Evolutionary conservation across 768 basidiomycete species (phyloP).

Genomic region (Collybia mongolica): DNA sequence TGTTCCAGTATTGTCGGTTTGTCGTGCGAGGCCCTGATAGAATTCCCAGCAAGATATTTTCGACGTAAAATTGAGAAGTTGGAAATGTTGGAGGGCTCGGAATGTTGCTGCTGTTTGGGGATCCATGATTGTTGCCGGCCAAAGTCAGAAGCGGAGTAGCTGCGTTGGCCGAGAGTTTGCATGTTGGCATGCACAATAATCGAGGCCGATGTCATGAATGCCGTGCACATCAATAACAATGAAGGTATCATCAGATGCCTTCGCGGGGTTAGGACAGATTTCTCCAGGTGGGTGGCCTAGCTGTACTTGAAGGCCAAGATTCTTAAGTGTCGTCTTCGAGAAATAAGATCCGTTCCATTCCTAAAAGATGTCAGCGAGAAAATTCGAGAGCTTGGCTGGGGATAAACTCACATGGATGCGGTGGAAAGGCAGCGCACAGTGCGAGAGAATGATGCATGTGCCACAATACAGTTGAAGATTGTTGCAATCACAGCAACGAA

Average conservation of each 20-base stretch:
- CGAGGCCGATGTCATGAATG: conserved; percentile 24
- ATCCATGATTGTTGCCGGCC: conserved; percentile 25
- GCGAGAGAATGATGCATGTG: neutral
- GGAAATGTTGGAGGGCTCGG: conserved; percentile 20
- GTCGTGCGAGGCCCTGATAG: conserved; percentile 19
- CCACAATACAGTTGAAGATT: neutral
- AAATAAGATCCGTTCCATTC: conserved; percentile 6
- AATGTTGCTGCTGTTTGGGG: conserved; percentile 28
- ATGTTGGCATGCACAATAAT: conserved; percentile 28
- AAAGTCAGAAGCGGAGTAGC: conserved; percentile 23
- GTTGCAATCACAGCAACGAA: conserved; percentile 2
- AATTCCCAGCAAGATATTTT: conserved; percentile 28
- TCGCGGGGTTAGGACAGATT: conserved; percentile 8
- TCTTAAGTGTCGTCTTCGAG: conserved; percentile 13
- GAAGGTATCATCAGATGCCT: conserved; percentile 17
- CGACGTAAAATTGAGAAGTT: conserved; percentile 22
- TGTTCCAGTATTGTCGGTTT: conserved; percentile 20
- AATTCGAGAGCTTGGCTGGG: no score
- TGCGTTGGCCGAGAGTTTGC: conserved; percentile 15
- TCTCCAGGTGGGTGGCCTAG: conserved; percentile 18
- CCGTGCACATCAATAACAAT: conserved; percentile 27
- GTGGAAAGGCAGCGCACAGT: neutral
- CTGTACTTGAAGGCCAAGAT: conserved; percentile 22
- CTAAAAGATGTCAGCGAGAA: no score
- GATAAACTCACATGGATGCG: neutral